These are phyloP conservation scores for Monilinia fructicola DNA, from an alignment of 2,329 filamentous ascomycete species.

Conservation along the genomic window DNA sequence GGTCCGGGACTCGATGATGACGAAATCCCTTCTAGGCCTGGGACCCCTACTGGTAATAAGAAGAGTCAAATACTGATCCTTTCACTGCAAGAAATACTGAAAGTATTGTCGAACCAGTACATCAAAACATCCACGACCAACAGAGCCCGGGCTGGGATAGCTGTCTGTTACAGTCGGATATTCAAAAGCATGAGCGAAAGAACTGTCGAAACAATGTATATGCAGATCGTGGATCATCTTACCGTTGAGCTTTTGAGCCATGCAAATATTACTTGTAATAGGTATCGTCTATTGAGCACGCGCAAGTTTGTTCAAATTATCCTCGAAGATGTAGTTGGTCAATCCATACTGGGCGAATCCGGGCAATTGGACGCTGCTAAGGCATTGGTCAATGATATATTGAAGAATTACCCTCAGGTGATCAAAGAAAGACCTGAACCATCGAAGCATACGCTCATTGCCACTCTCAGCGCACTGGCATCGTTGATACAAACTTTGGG, in stretches of 20 bases:
- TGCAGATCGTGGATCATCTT: constrained; percentile 76
- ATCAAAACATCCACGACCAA: constrained; percentile 76
- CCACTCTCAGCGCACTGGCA: constrained; percentile 74
- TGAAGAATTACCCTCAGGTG: constrained; percentile 93
- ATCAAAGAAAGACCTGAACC: constrained; percentile 86
- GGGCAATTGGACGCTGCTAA: constrained; percentile 82
- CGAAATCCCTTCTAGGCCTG: constrained; percentile 63
- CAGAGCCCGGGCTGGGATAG: constrained; percentile 76
- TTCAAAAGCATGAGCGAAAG: constrained; percentile 77
- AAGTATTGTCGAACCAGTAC: constrained; percentile 77
- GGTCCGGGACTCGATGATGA: constrained; percentile 60
- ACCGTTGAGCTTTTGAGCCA: constrained; percentile 78
- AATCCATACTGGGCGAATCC: constrained; percentile 80
- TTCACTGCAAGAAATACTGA: constrained; percentile 74
- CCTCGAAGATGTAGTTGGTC: constrained; percentile 79
- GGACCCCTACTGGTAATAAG: constrained; percentile 68
- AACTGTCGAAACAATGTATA: constrained; percentile 79
- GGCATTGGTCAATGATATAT: constrained; percentile 77
- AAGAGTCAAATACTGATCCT: constrained; percentile 73
- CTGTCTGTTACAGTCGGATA: constrained; percentile 82
- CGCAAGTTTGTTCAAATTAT: constrained; percentile 82
- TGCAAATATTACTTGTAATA: constrained; percentile 73
- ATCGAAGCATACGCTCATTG: constrained; percentile 79
- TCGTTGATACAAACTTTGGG: constrained; percentile 78
- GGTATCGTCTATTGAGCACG: constrained; percentile 82